A percentile compares a stretch with the other conserved stretches of the same genome.
phyloP scores from a whole-genome alignment of 2,329 filamentous ascomycete species.

The Colletotrichum phormii region DNA sequence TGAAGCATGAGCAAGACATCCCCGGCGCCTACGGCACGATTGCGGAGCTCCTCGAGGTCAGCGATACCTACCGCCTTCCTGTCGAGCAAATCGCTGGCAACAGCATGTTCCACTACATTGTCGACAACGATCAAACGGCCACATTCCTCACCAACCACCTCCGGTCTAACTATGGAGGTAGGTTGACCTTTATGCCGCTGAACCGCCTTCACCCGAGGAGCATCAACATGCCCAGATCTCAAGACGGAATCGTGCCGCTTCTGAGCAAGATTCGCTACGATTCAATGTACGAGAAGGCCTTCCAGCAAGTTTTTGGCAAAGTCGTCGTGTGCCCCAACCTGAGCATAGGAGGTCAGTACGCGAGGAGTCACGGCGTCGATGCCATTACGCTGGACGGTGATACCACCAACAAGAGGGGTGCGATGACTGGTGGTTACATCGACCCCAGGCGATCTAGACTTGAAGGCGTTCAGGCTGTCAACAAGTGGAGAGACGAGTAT shows the following conservation, averaged over 20 bases:
- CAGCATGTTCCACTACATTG: constrained; percentile 95
- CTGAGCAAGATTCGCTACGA: constrained; percentile 88
- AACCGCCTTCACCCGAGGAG: constrained; percentile 80
- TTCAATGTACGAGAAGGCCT: constrained; percentile 80
- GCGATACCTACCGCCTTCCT: constrained; percentile 85
- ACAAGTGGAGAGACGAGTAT: constrained; percentile 79
- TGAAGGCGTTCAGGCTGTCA: constrained; percentile 82
- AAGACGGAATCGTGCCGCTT: constrained; percentile 79
- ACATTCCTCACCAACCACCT: constrained; percentile 83
- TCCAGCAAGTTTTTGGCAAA: constrained; percentile 95
- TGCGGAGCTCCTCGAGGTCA: constrained; percentile 90
- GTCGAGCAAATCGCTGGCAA: constrained; percentile 93
- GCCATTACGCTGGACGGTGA: constrained; percentile 96
- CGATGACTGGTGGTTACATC: constrained; percentile 93
- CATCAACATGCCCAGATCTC: constrained; percentile 81
- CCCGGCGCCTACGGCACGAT: constrained; percentile 92
- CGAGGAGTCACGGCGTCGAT: constrained; percentile 89
- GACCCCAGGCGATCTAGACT: constrained; percentile 88
- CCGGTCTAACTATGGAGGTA: constrained; percentile 82
- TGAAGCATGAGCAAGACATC: constrained; percentile 83
- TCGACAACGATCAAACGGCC: constrained; percentile 90
- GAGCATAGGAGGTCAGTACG: constrained; percentile 88
- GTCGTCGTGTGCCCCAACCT: constrained; percentile 94
- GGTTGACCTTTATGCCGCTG: constrained; percentile 94
- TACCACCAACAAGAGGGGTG: constrained; percentile 93